These are phyloP conservation scores for Raphidocelis subcapitata DNA, from an alignment of 139 green algal species.

Conservation along the genomic window DNA sequence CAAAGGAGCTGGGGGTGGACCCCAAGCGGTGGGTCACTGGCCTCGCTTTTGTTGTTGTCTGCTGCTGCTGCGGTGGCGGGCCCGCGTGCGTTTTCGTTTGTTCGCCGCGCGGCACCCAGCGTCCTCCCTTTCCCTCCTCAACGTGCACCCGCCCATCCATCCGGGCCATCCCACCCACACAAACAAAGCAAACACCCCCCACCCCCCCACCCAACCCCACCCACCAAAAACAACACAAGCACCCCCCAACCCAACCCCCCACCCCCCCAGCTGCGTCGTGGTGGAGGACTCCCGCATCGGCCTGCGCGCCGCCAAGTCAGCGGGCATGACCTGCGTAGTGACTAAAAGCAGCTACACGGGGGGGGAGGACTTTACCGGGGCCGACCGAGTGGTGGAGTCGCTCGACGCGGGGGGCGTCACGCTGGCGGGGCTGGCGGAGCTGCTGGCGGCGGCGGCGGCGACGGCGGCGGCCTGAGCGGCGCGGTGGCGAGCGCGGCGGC, in stretches of 20 bases:
- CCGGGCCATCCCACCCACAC: background rate
- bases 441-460: slow-evolving; percentile 5
- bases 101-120: too few relatives aligned
- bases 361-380: slow-evolving; percentile 55
- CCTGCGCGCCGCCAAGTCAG: slow-evolving; percentile 84
- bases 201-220: background rate
- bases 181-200: too few relatives aligned
- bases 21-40: slow-evolving; percentile 58
- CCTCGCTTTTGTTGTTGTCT: background rate
- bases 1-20: slow-evolving; percentile 78
- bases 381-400: slow-evolving; percentile 78
- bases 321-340: slow-evolving; percentile 91
- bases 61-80: background rate
- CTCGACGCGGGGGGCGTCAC: slow-evolving; percentile 79
- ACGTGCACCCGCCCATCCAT: background rate
- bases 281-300: slow-evolving; percentile 97
- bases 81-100: too few relatives aligned
- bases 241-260: background rate
- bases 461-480: too few relatives aligned
- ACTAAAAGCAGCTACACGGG: slow-evolving; percentile 79
- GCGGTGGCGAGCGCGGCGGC: too few relatives aligned
- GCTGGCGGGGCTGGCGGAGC: slow-evolving; percentile 53
- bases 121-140: too few relatives aligned
- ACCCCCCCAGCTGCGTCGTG: slow-evolving; percentile 69
- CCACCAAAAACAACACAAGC: background rate